Evolutionary conservation across 495 filamentous ascomycete genomes (phyloP).

Genomic region (Paragyromitra xinjiangensis): DNA sequence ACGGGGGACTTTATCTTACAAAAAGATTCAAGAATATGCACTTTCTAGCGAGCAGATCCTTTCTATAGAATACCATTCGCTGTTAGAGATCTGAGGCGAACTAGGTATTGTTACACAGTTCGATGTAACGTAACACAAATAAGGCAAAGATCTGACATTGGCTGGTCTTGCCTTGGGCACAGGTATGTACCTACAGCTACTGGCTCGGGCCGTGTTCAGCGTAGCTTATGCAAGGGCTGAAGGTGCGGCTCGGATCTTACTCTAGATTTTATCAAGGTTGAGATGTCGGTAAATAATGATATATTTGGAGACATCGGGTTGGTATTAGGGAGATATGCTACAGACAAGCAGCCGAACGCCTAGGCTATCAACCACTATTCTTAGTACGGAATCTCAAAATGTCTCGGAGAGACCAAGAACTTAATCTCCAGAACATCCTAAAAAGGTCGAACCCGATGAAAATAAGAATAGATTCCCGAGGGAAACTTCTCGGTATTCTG

Average conservation of each 20-base stretch:
- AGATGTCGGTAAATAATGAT: no score
- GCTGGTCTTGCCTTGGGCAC: background rate
- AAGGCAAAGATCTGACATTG: background rate
- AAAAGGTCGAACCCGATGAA: background rate
- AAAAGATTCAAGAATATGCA: background rate
- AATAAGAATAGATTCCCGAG: background rate
- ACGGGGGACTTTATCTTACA: background rate
- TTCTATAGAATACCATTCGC: background rate
- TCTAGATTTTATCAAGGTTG: no score
- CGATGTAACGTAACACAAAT: background rate
- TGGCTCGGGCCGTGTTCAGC: background rate
- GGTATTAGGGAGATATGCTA: background rate
- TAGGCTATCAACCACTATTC: background rate
- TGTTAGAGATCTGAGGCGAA: background rate
- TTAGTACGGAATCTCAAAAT: background rate
- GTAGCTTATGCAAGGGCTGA: no score
- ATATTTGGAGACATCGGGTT: no score
- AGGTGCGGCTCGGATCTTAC: no score
- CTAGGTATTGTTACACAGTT: background rate
- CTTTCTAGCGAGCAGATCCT: background rate
- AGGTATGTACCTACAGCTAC: background rate
- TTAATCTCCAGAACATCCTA: background rate
- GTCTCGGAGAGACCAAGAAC: background rate
- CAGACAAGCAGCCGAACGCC: background rate
- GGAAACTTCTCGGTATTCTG: background rate